These are phyloP conservation scores for Suillus clintonianus DNA, from an alignment of 768 basidiomycete species.

Conservation along the genomic window DNA sequence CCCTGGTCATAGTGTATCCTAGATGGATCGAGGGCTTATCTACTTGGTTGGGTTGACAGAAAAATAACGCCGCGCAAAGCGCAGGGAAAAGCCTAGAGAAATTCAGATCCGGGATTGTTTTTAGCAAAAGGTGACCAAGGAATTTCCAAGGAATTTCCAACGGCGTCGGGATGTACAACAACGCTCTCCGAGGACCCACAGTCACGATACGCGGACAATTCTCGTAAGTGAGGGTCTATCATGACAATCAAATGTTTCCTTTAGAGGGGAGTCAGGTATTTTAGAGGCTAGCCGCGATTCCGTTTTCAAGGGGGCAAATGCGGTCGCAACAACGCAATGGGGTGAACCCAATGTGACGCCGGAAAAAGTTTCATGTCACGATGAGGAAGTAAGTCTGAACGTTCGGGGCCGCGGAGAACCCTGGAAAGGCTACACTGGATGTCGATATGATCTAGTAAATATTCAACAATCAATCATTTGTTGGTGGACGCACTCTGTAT, in stretches of 20 bases:
- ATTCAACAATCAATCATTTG: not conserved
- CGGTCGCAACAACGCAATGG: not conserved
- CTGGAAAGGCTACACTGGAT: not conserved
- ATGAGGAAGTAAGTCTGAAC: not conserved
- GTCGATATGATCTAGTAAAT: not conserved
- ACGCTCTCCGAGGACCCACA: slow-evolving; percentile 9
- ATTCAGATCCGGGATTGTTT: not conserved
- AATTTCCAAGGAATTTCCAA: slow-evolving; percentile 1
- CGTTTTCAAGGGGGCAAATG: slow-evolving; percentile 4
- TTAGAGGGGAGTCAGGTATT: not conserved
- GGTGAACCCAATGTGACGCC: not conserved
- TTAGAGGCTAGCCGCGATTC: slow-evolving; percentile 6
- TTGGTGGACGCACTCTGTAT: not conserved
- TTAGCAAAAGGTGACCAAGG: not conserved
- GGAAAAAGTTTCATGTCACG: not conserved
- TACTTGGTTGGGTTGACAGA: not conserved
- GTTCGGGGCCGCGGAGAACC: slow-evolving; percentile 1
- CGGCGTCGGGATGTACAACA: not conserved
- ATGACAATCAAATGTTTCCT: slow-evolving; percentile 1
- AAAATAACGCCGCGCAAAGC: not conserved
- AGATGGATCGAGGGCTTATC: not conserved
- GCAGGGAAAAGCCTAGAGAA: not conserved
- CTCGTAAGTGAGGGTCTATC: slow-evolving; percentile 8
- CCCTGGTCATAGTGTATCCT: not conserved
- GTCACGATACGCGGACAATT: slow-evolving; percentile 4